Base-by-base conservation (phyloP, 768 basidiomycete genomes). In the Panaeolus papilionaceus region DNA sequence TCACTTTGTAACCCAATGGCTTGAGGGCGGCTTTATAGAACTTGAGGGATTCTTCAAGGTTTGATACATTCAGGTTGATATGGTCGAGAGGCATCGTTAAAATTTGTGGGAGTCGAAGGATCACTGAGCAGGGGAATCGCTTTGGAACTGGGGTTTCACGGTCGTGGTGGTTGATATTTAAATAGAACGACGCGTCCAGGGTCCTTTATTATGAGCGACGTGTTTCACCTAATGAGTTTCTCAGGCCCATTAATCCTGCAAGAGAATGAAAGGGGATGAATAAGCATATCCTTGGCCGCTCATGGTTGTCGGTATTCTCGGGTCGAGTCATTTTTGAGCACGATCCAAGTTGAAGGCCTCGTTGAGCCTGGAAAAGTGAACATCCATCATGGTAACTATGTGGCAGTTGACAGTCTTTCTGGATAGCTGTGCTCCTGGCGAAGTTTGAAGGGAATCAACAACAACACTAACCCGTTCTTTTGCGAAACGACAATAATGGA, bases 11-110 rank as follows among this genome's bases (percentile, higher is more conserved):
- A 18, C 73, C 72, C 23, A 75, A 67, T 3, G 74, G 74, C 45
- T 71, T 71, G 68, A 75, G 72, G 20, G 72, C 71, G 18, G 72
- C 71, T 14, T 67, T 61, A 42, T 72, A 75, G 70, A 74, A 74
- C 2, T 67, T 69, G 18, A 67, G 67, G 6, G 68, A 23, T 18
- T 68, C 42, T 33, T 67, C 63, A 62, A 74, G 42, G 65, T 75
- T 64, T 12, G 62, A 42, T 40, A 70, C 70, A 20, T 44, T 61
- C 42, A 74, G 33, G 8, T 38, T 62, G 45, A 75, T 42, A 51
- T 75, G 74, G 44, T 66, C 54, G 62, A 75, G n/a, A 16, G 70
- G 67, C 74, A 75, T 75, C 8, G 49, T 69, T 61, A 7, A 20
- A 51, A 8, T 51, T 7, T 23, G 12, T 51, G 1, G 4, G 8